These are phyloP conservation scores for Phoma sp. DNA, from an alignment of 2,329 filamentous ascomycete species.

Conservation along the genomic window DNA sequence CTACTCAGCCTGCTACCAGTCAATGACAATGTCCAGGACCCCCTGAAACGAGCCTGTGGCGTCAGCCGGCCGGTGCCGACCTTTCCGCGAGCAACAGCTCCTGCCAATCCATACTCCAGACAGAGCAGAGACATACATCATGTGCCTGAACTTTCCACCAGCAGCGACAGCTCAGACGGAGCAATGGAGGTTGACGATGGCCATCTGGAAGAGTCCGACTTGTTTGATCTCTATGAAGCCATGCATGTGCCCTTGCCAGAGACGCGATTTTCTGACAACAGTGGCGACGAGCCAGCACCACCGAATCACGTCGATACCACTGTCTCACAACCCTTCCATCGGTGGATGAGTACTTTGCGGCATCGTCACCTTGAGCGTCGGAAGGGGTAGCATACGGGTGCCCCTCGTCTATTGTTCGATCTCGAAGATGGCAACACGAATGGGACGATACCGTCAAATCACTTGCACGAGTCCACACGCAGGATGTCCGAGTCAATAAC, in stretches of 20 bases:
- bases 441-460: conserved; percentile 21
- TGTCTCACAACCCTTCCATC: conserved; percentile 64
- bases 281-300: conserved; percentile 17
- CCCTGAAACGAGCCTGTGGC: conserved; percentile 35
- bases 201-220: conserved; percentile 26
- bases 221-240: conserved; percentile 41
- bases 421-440: conserved; percentile 14
- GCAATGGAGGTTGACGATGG: conserved; percentile 24
- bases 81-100: conserved; percentile 21
- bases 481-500: conserved; percentile 64
- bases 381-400: conserved; percentile 42
- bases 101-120: conserved; percentile 24
- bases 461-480: conserved; percentile 36
- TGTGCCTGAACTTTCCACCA: conserved; percentile 9
- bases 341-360: conserved; percentile 75
- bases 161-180: conserved; percentile 19
- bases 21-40: conserved; percentile 29
- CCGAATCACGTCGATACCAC: neutral
- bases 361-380: conserved; percentile 57
- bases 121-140: conserved; percentile 16
- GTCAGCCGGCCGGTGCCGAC: too few species aligned
- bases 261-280: conserved; percentile 32
- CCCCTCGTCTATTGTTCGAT: conserved; percentile 18
- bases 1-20: conserved; percentile 32
- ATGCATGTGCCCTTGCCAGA: conserved; percentile 38